Evolutionary conservation across 768 basidiomycete species (phyloP).

Genomic region (Tylopilus intermedius): DNA sequence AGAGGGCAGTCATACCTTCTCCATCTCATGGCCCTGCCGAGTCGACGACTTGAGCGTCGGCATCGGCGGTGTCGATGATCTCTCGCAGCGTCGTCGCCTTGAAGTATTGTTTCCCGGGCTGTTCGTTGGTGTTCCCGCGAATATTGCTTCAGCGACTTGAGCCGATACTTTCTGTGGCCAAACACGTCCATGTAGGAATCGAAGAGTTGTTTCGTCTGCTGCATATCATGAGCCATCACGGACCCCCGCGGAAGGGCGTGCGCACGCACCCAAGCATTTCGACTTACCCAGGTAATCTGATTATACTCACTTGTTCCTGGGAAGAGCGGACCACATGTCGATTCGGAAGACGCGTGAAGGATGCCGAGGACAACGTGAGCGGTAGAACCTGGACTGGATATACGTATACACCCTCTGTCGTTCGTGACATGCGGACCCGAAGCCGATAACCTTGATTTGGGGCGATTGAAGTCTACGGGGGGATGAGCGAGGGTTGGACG

Average conservation of each 20-base stretch:
- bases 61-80: conserved; percentile 95
- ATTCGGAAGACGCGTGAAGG: conserved; percentile 85
- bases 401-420: conserved; percentile 99
- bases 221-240: conserved; percentile 26
- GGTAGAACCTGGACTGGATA: conserved; percentile 98
- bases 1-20: conserved; percentile 56
- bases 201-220: conserved; percentile 93
- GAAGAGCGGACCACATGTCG: conserved; percentile 99
- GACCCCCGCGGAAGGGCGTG: conserved; percentile 35
- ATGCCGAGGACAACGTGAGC: conserved; percentile 93
- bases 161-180: conserved; percentile 76
- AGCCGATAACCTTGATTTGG: conserved; percentile 98
- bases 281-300: conserved; percentile 88
- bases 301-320: conserved; percentile 99
- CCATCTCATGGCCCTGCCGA: conserved; percentile 74
- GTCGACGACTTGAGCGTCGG: conserved; percentile 71
- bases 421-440: conserved; percentile 98
- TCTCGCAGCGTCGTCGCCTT: conserved; percentile 90
- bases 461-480: conserved; percentile 75
- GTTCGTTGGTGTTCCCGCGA: conserved; percentile 95
- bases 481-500: conserved; percentile 28
- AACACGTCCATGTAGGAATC: conserved; percentile 69
- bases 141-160: conserved; percentile 94
- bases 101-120: conserved; percentile 99
- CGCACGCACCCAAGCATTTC: conserved; percentile 90